Base-by-base conservation (phyloP, 148 eudicot species). In the Persicaria maculosa region DNA sequence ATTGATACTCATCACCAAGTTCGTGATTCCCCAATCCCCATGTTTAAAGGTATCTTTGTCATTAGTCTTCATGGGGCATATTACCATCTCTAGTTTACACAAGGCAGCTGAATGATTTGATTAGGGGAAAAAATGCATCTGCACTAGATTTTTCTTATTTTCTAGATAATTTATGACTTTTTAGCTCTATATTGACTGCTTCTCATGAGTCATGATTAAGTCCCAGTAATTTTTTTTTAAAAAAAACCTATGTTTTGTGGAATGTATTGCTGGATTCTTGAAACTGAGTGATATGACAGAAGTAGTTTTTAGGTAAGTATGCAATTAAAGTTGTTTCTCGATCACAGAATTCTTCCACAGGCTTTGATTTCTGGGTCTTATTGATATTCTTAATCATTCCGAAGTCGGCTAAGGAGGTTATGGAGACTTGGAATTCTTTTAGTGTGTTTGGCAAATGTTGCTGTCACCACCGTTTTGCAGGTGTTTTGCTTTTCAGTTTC, bases 301-400 rank as follows among this genome's bases (percentile, higher is more conserved):
- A 64, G 69, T 64, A 64, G 69, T 36, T 10, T 64, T 64, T 64
- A 64, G 69, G 69, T 36, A 40, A 36, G 16, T 45, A 64, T 40
- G 69, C 69, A 64, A 31, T 40, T 64, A 36, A 9, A 22, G 67
- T 19, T 64, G 11, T 64, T 10, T 64, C 45, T 14, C 46, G 40
- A 31, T 53, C 69, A 36, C 69, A 64, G 11, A 8, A 64, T 36
- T 64, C 69, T 64, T 36, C 46, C 9, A 5, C 25, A 36, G 7
- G 46, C n/a, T 31, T 36, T 9, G 43, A 9, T 25, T 59, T 59
- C 43, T 64, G 11, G 44, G 45, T 64, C 17, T 31, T 64, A 12
- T 36, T 31, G 9, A n/a, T 36, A 62, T 64, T 62, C 16, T 25
- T 59, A n/a, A 7, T 59, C 17, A 16, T 9, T 36, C 44, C 36